Conservation (phyloP, 164 flowering plant genomes). For the Magnolia changhungtana region DNA sequence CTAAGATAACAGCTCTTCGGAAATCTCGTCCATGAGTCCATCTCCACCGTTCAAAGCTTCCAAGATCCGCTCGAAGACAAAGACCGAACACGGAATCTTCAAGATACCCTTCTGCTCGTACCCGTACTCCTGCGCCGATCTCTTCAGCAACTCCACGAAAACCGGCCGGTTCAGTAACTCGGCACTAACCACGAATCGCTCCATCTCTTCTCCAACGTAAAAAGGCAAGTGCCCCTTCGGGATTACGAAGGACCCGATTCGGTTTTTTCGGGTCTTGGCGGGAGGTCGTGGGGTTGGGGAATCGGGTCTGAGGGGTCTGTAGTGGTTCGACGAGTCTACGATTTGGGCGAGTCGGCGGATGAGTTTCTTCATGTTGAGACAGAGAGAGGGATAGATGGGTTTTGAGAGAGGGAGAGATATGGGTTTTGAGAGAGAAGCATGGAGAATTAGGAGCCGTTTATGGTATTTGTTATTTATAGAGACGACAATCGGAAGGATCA, state of each 20-base stretch:
- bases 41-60: background rate
- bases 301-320: too few species aligned
- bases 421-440: too few species aligned
- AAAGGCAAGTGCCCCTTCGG: constrained; percentile 84
- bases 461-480: too few species aligned
- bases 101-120: constrained; percentile 89
- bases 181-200: constrained; percentile 76
- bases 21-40: background rate
- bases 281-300: too few species aligned
- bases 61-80: constrained; percentile 50
- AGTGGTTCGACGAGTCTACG: too few species aligned
- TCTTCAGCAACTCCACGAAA: constrained; percentile 55
- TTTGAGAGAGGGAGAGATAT: too few species aligned
- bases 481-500: too few species aligned
- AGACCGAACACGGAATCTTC: constrained; percentile 74
- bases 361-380: too few species aligned
- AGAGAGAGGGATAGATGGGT: too few species aligned
- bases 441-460: too few species aligned
- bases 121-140: constrained; percentile 92
- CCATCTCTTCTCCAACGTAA: constrained; percentile 91
- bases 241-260: constrained; percentile 19
- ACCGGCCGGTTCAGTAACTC: constrained; percentile 78
- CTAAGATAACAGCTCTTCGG: background rate
- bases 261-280: background rate
- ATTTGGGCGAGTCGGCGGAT: too few species aligned